Percentiles rank a stretch among this genome's conserved stretches.
Conservation (phyloP, 768 basidiomycete species). For the Phallus indusiatus region DNA sequence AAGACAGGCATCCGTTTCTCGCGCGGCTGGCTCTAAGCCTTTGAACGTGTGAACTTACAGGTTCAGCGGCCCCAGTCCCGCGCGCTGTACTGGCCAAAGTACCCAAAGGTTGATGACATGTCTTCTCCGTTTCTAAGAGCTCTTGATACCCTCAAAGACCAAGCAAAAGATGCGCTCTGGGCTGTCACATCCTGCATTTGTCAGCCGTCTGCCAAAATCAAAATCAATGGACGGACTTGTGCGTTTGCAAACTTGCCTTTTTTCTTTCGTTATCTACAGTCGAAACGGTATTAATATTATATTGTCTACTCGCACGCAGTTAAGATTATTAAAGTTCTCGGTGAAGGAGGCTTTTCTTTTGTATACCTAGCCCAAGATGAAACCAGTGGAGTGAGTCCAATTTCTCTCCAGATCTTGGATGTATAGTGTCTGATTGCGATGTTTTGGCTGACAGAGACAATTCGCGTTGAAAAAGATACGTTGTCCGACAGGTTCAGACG, state of each 20-base stretch:
- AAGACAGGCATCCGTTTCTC: no score
- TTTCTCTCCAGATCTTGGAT: neutral
- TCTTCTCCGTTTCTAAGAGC: constrained; percentile 28
- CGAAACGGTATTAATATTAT: neutral
- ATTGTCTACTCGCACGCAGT: constrained; percentile 41
- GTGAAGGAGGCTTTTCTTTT: constrained; percentile 94
- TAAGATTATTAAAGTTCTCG: constrained; percentile 84
- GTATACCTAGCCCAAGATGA: constrained; percentile 86
- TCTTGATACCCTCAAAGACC: constrained; percentile 55
- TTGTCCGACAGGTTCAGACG: constrained; percentile 81
- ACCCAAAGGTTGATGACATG: constrained; percentile 14
- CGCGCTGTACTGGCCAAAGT: no score
- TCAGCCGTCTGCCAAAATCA: constrained; percentile 75
- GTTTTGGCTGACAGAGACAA: constrained; percentile 44
- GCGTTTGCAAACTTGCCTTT: constrained; percentile 23
- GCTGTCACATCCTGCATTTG: constrained; percentile 75
- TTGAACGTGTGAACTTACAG: no score
- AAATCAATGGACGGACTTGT: constrained; percentile 95
- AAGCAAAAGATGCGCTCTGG: constrained; percentile 74
- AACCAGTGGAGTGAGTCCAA: constrained; percentile 58
- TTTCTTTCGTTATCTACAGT: neutral
- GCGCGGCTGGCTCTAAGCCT: no score
- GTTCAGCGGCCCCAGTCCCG: no score
- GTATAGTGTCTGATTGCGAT: neutral
- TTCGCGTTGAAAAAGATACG: constrained; percentile 97